Base-by-base conservation (phyloP, 2,329 filamentous ascomycete species). In the Fusarium burgessii region DNA sequence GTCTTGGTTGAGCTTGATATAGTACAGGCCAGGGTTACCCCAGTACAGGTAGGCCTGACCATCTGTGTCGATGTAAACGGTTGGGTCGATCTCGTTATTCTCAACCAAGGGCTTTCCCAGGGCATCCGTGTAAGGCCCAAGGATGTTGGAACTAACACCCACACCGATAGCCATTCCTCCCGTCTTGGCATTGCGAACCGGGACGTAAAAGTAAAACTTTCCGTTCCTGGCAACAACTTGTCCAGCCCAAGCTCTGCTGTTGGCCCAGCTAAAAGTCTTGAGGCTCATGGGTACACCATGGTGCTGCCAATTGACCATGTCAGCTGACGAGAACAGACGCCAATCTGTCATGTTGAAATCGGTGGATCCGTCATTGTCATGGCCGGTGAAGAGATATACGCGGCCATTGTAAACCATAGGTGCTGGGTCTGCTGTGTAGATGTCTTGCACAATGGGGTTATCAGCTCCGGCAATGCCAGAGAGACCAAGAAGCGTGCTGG, bases 81-180 rank as follows among this genome's bases (percentile, higher is more conserved):
- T 81, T 4, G 80, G 80, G 36, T 83, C 81, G 36, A 82, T 83
- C 49, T 65, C 62, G 8, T 65, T 58, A 56, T 82, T 83, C 35
- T 83, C 79, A 32, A 83, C 81, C 42, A 72, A 63, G 35, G 82
- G 82, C 12, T 71, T 59, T 17, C 76, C 60, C 29, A 82, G 77
- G 1, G 79, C 78, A 42, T 83, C 81, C 0, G 58, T 72, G 58
- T 77, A 83, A 8, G 81, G 81, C 0, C 81, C 81, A 5, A 76
- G 67, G 2, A 80, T 78, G 8, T 67, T 77, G 32, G 78, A 75
- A 3, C 80, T 76, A 3, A 82, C 80, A 9, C 77, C 81, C 2
- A 83, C 81, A 0, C 81, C 81, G 14, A 83, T 82, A 2, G 77
- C 79, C 66, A 82, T 83, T 2, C 76, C 69, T 23, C 81, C 81